Conservation (phyloP, 495 filamentous ascomycete genomes). For the Penicillium egyptiacum region DNA sequence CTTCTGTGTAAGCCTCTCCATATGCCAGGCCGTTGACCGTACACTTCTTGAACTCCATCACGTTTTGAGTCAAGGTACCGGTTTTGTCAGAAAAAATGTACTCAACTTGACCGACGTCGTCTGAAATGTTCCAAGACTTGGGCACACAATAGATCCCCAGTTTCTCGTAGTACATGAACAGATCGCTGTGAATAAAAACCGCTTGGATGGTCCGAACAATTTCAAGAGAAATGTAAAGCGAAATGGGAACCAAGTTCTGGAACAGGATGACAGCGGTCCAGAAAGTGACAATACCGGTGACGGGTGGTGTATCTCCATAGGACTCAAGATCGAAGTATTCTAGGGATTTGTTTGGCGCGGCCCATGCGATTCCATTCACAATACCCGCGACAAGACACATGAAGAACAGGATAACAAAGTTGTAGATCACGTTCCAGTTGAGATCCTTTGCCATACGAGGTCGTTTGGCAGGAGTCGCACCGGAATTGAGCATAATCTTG, state of each 20-base stretch:
- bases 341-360: constrained; percentile 67
- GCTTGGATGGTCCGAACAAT: constrained; percentile 92
- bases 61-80: constrained; percentile 95
- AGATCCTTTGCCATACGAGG: constrained; percentile 86
- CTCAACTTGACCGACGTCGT: constrained; percentile 97
- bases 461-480: constrained; percentile 94
- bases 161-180: constrained; percentile 93
- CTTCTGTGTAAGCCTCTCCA: constrained; percentile 96
- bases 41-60: constrained; percentile 99
- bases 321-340: constrained; percentile 85
- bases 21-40: constrained; percentile 93
- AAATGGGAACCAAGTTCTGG: constrained; percentile 98
- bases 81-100: constrained; percentile 99
- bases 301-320: constrained; percentile 69
- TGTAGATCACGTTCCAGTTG: constrained; percentile 97
- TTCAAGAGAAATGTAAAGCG: constrained; percentile 95
- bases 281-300: constrained; percentile 94
- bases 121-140: constrained; percentile 99
- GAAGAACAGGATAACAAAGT: constrained; percentile 84
- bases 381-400: constrained; percentile 90
- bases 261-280: constrained; percentile 93
- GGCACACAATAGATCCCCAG: constrained; percentile 93
- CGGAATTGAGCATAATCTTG: constrained; percentile 99
- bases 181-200: constrained; percentile 95
- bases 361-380: constrained; percentile 82